Conservation (phyloP, 108 stramenopile species). For the Fragilaria radians region DNA sequence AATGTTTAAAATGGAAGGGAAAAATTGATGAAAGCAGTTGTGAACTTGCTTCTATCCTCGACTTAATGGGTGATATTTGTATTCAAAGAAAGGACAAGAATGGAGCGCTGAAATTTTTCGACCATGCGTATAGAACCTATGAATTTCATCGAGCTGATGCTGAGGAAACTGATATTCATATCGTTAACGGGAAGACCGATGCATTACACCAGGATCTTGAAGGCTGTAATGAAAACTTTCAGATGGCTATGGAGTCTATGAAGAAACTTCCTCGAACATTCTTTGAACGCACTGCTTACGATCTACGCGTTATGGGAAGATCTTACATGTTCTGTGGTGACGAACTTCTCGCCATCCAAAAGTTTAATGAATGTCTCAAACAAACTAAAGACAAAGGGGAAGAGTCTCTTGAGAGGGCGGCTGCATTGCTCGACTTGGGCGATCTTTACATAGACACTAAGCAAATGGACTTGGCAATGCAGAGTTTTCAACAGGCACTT, state of each 20-base stretch:
- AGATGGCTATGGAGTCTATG: conserved; percentile 16
- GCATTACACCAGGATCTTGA: conserved; percentile 18
- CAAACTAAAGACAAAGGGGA: conserved; percentile 30
- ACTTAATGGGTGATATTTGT: conserved; percentile 30
- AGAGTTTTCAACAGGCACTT: conserved; percentile 38
- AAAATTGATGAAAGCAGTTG: conserved; percentile 21
- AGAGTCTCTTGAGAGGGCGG: conserved; percentile 45
- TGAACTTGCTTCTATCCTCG: conserved; percentile 22
- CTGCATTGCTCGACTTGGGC: conserved; percentile 22
- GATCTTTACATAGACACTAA: conserved; percentile 6
- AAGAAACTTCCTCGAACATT: conserved; percentile 15
- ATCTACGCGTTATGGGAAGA: conserved; percentile 32
- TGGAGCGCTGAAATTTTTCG: conserved; percentile 27
- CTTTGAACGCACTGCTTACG: conserved; percentile 29
- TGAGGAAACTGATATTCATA: conserved; percentile 12
- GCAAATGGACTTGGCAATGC: conserved; percentile 18
- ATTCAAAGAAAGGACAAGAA: conserved; percentile 20
- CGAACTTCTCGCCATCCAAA: conserved; percentile 19
- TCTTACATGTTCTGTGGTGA: conserved; percentile 19
- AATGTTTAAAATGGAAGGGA: conserved; percentile 28
- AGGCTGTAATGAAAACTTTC: conserved; percentile 19
- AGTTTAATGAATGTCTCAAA: conserved; percentile 30
- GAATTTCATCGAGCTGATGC: conserved; percentile 7
- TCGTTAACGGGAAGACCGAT: conserved; percentile 26
- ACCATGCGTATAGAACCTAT: conserved; percentile 22